These are phyloP conservation scores for Termitomyces sp. DNA, from an alignment of 768 basidiomycete species.

Conservation along the genomic window DNA sequence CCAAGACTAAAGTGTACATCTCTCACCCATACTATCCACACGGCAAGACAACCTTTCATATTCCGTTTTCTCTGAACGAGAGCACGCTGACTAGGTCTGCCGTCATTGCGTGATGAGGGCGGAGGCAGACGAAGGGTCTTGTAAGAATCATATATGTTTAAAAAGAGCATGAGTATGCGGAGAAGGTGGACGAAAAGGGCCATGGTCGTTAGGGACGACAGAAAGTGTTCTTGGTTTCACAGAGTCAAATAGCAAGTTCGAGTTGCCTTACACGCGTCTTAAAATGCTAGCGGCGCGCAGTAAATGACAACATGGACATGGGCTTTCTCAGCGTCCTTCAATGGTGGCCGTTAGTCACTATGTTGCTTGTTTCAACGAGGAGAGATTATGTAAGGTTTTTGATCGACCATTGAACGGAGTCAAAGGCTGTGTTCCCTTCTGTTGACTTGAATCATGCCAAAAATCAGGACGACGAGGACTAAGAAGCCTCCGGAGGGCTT, in stretches of 20 bases:
- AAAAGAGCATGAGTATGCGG: conserved; percentile 63
- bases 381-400: conserved; percentile 13
- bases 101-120: conserved; percentile 45
- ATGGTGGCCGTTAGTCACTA: conserved; percentile 1
- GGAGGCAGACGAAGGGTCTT: conserved; percentile 72
- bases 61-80: conserved; percentile 72
- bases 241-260: neutral
- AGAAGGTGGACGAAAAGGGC: conserved; percentile 62
- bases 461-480: conserved; percentile 87
- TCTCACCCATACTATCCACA: conserved; percentile 83
- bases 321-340: conserved; percentile 2
- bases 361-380: conserved; percentile 10
- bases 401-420: conserved; percentile 5
- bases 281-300: conserved; percentile 2
- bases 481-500: conserved; percentile 94
- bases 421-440: neutral
- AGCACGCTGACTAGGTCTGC: conserved; percentile 60
- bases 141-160: conserved; percentile 81
- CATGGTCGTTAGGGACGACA: conserved; percentile 35
- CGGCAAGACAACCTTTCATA: conserved; percentile 78
- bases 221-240: neutral
- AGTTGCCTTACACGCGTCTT: conserved; percentile 10
- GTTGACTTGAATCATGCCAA: conserved; percentile 63
- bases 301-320: conserved; percentile 10
- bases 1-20: conserved; percentile 11